Base-by-base conservation (phyloP, 305 asterid genomes). In the Nicotiana rustica region DNA sequence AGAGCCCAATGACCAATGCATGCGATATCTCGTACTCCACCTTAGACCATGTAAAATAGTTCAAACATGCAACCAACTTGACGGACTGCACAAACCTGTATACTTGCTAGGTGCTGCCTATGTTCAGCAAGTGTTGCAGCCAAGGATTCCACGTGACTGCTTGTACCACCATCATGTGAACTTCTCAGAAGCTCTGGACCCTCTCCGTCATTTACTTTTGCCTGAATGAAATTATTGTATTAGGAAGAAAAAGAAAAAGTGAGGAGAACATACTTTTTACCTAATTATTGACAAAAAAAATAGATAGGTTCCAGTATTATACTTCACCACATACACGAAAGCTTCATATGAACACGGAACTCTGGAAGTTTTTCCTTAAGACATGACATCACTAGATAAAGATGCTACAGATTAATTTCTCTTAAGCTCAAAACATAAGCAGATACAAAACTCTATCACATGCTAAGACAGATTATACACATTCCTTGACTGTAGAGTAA, bases 21-120 rank as follows among this genome's bases (percentile, higher is more conserved):
- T 56, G 57, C 67, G 6, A 76, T 55, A 76, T 56, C 67, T 65
- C 80, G 57, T 56, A 76, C 49, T 55, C 67, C 52, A 76, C 67
- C 31, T 56, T 65, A 31, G 67, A 59, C 67, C 80, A 17, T 56
- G 52, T 56, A 31, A 25, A 76, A 56, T 56, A 76, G 80, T 56
- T 76, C 80, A 76, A 56, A 76, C 67, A 76, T 76, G 67, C 33
- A 76, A 31, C 52, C 66, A 76, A 75, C 57, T 56, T 76, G n/a
- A 76, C 31, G 57, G 33, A 33, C 67, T 76, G 52, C 25, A 76
- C 80, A 31, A 76, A 76, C 99, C 98, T 97, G 99, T 88, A 97
- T 93, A 90, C 99, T 97, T 82, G 97, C 98, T 73, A 95, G 92
- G 88, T 97, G 98, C 87, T 97, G 99, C 85, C 87, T 86, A 85